Base-by-base conservation (phyloP, 2,329 filamentous ascomycete genomes). In the Fusarium incarnatum region DNA sequence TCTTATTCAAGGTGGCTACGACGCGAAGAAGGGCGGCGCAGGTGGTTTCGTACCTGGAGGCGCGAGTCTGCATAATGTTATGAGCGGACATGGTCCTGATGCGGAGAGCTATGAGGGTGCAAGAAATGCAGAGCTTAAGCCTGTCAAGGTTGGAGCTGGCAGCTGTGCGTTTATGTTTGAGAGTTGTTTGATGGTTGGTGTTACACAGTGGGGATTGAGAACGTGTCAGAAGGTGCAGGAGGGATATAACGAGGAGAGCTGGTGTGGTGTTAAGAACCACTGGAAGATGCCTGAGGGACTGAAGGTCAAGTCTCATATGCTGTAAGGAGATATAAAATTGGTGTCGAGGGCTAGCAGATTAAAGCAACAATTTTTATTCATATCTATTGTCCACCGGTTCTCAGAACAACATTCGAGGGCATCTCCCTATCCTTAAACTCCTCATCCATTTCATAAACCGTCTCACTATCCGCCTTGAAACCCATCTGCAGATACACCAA, bases 181-280 rank as follows among this genome's bases (percentile, higher is more conserved):
- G 83, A 91, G 86, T 69, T 89, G 85, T 58, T 75, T 91, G 57
- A 91, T 92, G 88, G 85, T 92, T 4, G 90, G 90, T 2, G 90
- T 93, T 28, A 92, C 91, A 3, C 87, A 91, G 61, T 93, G 90
- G 90, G 91, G 90, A 3, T 79, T 87, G 65, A 79, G 80, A 69
- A 85, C 87, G 67, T 95, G 85, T 57, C 78, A 82, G 70, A 87
- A 87, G 78, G 83, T 87, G 18, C 86, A 88, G 81, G 84, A 88
- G 70, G 87, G 87, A 60, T 97, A 96, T 76, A 94, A 89, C 77
- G 88, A 90, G 60, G 92, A 97, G 83, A 94, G 92, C 77, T 97
- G 94, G 94, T 89, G 85, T 28, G 86, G 86, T 1, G 81, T 92
- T 55, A 87, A 88, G 79, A 85, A 89, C 45, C 87, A 91, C 76